A percentile compares a stretch with the other conserved stretches of the same genome.
These are phyloP conservation scores for Cenococcum geophilum DNA, from an alignment of 495 filamentous ascomycete species.

Conservation along the genomic window DNA sequence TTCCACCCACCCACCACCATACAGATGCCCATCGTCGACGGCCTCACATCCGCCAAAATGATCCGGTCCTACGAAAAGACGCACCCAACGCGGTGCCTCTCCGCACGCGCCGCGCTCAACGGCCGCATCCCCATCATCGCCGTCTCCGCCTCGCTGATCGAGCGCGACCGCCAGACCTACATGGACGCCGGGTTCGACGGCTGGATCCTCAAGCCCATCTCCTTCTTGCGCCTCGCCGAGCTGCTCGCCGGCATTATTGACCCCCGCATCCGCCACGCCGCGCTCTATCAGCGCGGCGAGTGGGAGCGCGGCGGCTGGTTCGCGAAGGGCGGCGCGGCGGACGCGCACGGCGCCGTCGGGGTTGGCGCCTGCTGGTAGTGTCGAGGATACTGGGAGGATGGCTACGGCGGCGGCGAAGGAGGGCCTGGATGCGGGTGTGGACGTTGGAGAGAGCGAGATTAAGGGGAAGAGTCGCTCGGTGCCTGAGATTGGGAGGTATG, in stretches of 20 bases:
- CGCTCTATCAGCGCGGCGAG: constrained; percentile 35
- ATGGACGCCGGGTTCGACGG: constrained; percentile 82
- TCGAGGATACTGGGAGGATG: constrained; percentile 4
- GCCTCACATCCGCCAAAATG: constrained; percentile 72
- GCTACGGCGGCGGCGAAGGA: constrained; percentile 1
- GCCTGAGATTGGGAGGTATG: constrained; percentile 11
- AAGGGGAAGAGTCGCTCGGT: background rate
- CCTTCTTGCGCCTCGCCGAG: constrained; percentile 35
- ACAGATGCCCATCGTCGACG: constrained; percentile 92
- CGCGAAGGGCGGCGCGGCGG: constrained; percentile 15
- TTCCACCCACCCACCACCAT: too few species aligned
- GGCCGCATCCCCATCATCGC: constrained; percentile 76
- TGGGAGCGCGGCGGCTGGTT: constrained; percentile 43
- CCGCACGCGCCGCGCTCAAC: constrained; percentile 44
- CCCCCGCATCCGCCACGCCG: constrained; percentile 19
- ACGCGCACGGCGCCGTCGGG: too few species aligned
- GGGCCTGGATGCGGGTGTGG: constrained; percentile 6
- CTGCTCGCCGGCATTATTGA: constrained; percentile 41
- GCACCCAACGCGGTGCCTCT: constrained; percentile 38
- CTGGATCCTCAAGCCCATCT: constrained; percentile 58
- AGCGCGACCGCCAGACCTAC: constrained; percentile 63
- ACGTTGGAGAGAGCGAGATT: constrained; percentile 7
- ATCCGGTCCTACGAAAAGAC: constrained; percentile 66
- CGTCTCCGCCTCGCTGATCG: constrained; percentile 79
- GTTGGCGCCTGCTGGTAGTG: too few species aligned